Evolutionary conservation across 257 asterid species (phyloP).

Genomic region (Solanum chiquidenum): DNA sequence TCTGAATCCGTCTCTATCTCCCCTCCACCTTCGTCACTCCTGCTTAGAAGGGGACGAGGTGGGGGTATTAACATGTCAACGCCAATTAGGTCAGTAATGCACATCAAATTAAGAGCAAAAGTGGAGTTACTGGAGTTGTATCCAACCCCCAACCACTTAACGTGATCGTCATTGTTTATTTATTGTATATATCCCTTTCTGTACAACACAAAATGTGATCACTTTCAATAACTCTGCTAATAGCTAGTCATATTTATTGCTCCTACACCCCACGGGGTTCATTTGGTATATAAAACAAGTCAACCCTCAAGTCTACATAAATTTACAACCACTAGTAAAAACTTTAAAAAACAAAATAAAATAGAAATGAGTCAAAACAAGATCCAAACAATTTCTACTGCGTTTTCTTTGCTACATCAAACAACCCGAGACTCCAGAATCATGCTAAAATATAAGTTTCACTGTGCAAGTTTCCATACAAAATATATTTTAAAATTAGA

Average conservation of each 20-base stretch:
- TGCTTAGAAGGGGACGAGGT: not conserved
- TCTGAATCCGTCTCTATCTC: not conserved
- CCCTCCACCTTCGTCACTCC: not conserved
- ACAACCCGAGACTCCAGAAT: not conserved
- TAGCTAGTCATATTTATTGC: not conserved
- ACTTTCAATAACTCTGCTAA: not conserved
- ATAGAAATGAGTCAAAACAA: not conserved
- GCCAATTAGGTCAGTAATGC: not conserved
- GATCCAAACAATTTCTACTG: not conserved
- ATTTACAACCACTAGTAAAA: not conserved
- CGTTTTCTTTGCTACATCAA: not conserved
- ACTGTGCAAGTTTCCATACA: not conserved
- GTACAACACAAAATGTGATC: not conserved
- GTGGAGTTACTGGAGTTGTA: not conserved
- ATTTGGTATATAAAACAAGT: not conserved
- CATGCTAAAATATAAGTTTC: not conserved
- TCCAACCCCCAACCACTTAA: conserved; percentile 7
- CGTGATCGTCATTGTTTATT: not conserved
- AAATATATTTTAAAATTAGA: not conserved
- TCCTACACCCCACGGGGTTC: not conserved
- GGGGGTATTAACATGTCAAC: not conserved
- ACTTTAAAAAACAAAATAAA: not conserved
- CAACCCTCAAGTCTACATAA: not conserved
- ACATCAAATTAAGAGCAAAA: not conserved
- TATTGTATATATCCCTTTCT: not conserved